A percentile compares a stretch with the other conserved stretches of the same genome.
Conservation (phyloP, 108 stramenopile genomes). For the Skeletonema potamos region DNA sequence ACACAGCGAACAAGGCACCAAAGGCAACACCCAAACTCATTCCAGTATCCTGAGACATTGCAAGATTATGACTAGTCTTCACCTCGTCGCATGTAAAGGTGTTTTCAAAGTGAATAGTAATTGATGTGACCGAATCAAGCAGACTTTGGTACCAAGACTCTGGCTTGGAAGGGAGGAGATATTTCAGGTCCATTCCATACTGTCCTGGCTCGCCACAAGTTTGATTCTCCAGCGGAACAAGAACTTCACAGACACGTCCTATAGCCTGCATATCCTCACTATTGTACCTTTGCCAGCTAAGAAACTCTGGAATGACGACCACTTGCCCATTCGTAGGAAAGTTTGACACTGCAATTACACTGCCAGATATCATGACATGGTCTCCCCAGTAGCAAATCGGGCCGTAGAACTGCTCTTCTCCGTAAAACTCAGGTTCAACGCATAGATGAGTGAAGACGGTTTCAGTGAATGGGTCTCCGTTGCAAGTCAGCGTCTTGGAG, state of each 20-base stretch:
- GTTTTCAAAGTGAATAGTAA: background rate
- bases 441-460: background rate
- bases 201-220: background rate
- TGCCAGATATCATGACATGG: background rate
- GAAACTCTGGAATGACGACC: background rate
- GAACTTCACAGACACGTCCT: background rate
- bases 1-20: background rate
- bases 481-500: background rate
- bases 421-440: background rate
- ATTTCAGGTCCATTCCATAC: background rate
- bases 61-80: background rate
- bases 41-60: background rate
- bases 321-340: background rate
- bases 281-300: background rate
- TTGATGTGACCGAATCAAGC: background rate
- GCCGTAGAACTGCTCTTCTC: background rate
- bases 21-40: background rate
- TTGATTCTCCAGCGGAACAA: background rate
- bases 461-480: background rate
- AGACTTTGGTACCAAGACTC: background rate
- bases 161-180: background rate
- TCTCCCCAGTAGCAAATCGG: background rate
- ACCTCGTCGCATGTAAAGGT: background rate
- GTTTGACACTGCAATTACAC: background rate
- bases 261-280: background rate